These are phyloP conservation scores for Xenosphaeropsis pyriputrescens DNA, from an alignment of 2,329 filamentous ascomycete genomes.

Conservation along the genomic window DNA sequence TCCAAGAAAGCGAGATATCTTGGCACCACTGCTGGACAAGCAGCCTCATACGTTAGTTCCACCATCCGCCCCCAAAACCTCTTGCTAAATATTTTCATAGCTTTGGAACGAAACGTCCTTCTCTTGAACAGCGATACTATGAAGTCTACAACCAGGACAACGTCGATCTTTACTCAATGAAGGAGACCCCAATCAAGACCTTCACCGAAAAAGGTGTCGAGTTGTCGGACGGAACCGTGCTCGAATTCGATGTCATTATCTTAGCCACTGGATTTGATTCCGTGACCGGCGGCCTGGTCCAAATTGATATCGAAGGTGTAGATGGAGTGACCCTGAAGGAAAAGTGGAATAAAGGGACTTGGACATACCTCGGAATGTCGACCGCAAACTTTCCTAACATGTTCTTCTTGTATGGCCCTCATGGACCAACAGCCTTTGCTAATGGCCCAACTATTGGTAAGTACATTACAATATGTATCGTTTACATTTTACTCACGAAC, in stretches of 20 bases:
- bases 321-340: conserved; percentile 16
- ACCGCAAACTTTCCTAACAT: conserved; percentile 29
- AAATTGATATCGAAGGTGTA: conserved; percentile 17
- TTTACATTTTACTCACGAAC: no score
- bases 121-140: conserved; percentile 32
- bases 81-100: conserved; percentile 15
- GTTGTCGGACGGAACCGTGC: conserved; percentile 13
- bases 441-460: conserved; percentile 22
- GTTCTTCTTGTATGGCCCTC: conserved; percentile 28
- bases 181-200: conserved; percentile 23
- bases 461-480: no score
- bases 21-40: conserved; percentile 25
- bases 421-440: conserved; percentile 21
- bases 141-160: conserved; percentile 30
- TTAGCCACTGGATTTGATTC: conserved; percentile 23
- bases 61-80: no score
- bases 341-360: conserved; percentile 17
- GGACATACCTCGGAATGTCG: conserved; percentile 23
- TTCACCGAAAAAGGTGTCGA: conserved; percentile 22
- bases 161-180: conserved; percentile 29
- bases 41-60: conserved; percentile 13
- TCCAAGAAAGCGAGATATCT: conserved; percentile 24
- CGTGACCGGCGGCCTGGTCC: conserved; percentile 17
- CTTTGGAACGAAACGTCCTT: conserved; percentile 29
- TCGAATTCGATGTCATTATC: conserved; percentile 17